Percentiles rank a stretch among this genome's conserved stretches.
phyloP scores from a whole-genome alignment of 306 rosid genomes.

The Castanea sativa region DNA sequence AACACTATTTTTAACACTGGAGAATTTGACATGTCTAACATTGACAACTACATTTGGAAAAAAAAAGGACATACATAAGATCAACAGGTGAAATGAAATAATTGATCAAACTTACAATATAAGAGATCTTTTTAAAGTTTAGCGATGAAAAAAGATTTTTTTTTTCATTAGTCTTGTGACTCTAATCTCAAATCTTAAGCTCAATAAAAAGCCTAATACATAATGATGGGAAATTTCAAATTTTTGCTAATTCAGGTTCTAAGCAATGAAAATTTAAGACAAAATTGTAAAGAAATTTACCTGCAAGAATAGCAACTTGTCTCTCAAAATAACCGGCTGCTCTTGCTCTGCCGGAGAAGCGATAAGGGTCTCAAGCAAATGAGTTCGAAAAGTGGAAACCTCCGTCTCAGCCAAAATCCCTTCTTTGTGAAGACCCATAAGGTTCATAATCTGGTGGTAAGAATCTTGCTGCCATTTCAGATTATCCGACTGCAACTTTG shows the following conservation, averaged over 20 bases:
- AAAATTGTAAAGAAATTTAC: slow-evolving; percentile 31
- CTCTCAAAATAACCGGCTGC: slow-evolving; percentile 60
- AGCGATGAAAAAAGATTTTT: no score
- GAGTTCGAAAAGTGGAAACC: slow-evolving; percentile 61
- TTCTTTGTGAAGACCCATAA: slow-evolving; percentile 93
- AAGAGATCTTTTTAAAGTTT: no score
- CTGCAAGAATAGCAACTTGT: slow-evolving; percentile 82
- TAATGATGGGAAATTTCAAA: no score
- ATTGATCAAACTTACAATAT: no score
- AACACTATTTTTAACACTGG: no score
- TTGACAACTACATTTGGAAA: no score
- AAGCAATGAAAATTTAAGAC: not conserved
- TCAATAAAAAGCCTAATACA: not conserved
- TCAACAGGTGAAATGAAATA: no score
- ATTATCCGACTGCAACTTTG: slow-evolving; percentile 74
- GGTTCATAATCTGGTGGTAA: slow-evolving; percentile 77
- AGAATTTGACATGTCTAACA: no score
- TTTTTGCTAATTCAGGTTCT: not conserved
- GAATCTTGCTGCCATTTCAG: slow-evolving; percentile 98
- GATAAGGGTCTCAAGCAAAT: slow-evolving; percentile 79
- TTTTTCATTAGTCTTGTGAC: not conserved
- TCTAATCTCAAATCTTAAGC: not conserved
- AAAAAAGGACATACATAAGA: no score
- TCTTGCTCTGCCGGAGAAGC: slow-evolving; percentile 67
- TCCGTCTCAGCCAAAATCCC: slow-evolving; percentile 70